These are phyloP conservation scores for Viola odorata DNA, from an alignment of 345 rosid genomes.

Conservation along the genomic window DNA sequence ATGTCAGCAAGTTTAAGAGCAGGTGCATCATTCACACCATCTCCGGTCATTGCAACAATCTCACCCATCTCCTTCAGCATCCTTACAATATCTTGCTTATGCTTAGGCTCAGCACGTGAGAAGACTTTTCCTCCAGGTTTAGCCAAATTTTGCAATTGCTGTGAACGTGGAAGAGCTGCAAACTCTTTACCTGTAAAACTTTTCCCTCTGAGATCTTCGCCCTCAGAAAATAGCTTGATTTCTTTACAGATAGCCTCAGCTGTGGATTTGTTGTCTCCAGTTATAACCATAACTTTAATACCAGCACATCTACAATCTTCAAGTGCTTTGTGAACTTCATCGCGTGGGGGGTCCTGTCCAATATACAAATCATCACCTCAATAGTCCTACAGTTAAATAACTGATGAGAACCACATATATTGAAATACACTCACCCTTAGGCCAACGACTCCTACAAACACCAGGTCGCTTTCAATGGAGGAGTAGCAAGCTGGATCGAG, in stretches of 20 bases:
- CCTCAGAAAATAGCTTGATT: constrained; percentile 49
- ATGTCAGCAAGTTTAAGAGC: constrained; percentile 93
- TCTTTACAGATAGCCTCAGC: constrained; percentile 89
- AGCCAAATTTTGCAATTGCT: constrained; percentile 46
- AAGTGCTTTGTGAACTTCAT: constrained; percentile 68
- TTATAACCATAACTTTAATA: constrained; percentile 82
- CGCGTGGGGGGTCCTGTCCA: constrained; percentile 86
- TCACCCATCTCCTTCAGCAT: constrained; percentile 85
- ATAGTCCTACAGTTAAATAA: background rate
- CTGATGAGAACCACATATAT: constrained; percentile 5
- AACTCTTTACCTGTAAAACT: constrained; percentile 82
- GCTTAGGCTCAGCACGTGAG: constrained; percentile 88
- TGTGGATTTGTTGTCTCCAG: constrained; percentile 94
- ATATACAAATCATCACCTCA: constrained; percentile 1
- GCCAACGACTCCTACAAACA: constrained; percentile 82
- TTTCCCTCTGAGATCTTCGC: constrained; percentile 51
- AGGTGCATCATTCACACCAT: constrained; percentile 97
- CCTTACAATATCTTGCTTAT: constrained; percentile 89
- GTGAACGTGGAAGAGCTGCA: constrained; percentile 47
- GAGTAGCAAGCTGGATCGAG: constrained; percentile 72
- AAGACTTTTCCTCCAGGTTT: constrained; percentile 77
- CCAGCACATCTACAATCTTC: constrained; percentile 82
- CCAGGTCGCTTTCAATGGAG: constrained; percentile 57
- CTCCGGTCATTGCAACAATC: constrained; percentile 97
- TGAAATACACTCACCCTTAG: constrained; percentile 48